A percentile compares a stretch with the other conserved stretches of the same genome.
Conservation (phyloP, 441 rosid genomes). For the Aleurites moluccanus region DNA sequence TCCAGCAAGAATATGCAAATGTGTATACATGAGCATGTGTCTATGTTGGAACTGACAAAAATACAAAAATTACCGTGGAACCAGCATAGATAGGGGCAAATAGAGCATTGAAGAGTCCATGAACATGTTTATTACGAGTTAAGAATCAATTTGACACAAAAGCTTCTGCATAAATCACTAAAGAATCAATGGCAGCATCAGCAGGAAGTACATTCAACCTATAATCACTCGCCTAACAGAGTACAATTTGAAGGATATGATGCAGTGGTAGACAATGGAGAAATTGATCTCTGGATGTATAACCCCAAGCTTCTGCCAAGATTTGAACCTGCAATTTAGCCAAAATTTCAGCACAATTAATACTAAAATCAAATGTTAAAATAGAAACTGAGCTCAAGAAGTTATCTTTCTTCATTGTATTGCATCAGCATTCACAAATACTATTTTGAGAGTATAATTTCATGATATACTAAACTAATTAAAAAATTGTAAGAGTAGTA, state of each 20-base stretch:
- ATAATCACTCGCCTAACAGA: constrained; percentile 17
- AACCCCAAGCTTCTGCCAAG: constrained; percentile 90
- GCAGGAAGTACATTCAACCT: constrained; percentile 12
- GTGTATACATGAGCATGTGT: not conserved
- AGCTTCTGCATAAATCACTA: not conserved
- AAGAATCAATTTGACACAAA: constrained; percentile 42
- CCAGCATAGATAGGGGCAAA: constrained; percentile 90
- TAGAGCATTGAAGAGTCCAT: constrained; percentile 89
- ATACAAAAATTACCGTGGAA: constrained; percentile 52
- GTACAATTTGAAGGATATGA: constrained; percentile 59
- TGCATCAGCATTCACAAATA: not conserved
- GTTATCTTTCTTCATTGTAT: not conserved
- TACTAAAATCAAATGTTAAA: constrained; percentile 11
- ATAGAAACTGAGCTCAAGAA: constrained; percentile 11
- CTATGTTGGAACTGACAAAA: not conserved
- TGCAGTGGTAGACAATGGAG: constrained; percentile 95
- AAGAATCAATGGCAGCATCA: constrained; percentile 19
- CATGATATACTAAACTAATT: not conserved
- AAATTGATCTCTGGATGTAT: constrained; percentile 75
- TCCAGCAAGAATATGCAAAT: constrained; percentile 8
- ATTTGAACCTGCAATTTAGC: constrained; percentile 64
- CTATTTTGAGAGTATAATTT: not conserved
- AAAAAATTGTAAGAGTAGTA: not conserved
- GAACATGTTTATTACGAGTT: constrained; percentile 68
- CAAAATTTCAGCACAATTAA: constrained; percentile 23